phyloP scores from a whole-genome alignment of 2,329 filamentous ascomycete genomes.

The Didymella segeticola region DNA sequence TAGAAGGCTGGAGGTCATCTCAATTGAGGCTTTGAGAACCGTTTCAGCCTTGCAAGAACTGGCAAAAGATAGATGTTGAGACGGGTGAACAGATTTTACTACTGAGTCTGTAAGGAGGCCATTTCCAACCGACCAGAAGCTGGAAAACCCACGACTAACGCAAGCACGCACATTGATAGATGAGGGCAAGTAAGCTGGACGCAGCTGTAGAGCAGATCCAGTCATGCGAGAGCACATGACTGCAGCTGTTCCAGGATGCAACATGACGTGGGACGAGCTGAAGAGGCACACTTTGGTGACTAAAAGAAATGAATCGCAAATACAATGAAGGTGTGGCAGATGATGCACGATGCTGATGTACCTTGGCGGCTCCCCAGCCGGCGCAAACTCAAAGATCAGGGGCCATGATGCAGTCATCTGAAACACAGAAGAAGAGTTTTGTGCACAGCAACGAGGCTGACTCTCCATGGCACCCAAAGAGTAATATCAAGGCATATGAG shows the following conservation, averaged over 20 bases:
- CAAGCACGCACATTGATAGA: not conserved
- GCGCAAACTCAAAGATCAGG: not conserved
- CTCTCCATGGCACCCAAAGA: not conserved
- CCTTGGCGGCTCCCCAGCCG: constrained; percentile 6
- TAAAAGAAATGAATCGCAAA: not conserved
- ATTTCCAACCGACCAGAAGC: not conserved
- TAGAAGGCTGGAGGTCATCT: too few species aligned
- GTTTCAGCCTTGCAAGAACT: too few species aligned
- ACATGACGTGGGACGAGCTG: not conserved
- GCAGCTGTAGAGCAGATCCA: not conserved
- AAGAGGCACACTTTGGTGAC: not conserved
- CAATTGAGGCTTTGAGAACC: not conserved
- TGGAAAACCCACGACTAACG: not conserved
- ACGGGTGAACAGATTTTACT: not conserved
- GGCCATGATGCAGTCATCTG: not conserved
- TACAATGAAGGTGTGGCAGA: not conserved
- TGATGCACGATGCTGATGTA: not conserved
- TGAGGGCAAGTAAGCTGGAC: not conserved
- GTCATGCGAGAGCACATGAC: not conserved
- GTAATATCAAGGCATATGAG: not conserved
- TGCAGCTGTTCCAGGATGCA: not conserved
- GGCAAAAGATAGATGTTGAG: too few species aligned
- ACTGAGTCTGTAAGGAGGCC: not conserved
- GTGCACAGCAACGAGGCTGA: not conserved
- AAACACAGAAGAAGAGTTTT: not conserved